These are phyloP conservation scores for Epichloe glyceriae DNA, from an alignment of 2,329 filamentous ascomycete species.

Conservation along the genomic window DNA sequence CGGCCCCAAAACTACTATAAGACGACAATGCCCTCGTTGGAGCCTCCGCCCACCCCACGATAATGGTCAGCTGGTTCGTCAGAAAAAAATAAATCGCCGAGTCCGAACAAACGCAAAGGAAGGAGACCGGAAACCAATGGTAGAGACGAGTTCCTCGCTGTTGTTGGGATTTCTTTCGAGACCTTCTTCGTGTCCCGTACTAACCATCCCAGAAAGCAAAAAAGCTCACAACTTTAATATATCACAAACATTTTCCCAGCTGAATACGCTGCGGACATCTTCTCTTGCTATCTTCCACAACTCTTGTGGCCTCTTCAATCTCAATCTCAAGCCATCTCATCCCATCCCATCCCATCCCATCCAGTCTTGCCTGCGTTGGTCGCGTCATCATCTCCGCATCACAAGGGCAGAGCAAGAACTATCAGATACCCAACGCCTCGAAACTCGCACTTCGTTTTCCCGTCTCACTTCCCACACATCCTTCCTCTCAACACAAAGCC, in stretches of 20 bases:
- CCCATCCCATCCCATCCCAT: neutral
- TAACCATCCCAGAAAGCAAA: neutral
- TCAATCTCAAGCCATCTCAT: neutral
- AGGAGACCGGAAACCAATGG: neutral
- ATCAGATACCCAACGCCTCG: neutral
- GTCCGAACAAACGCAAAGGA: conserved; percentile 1
- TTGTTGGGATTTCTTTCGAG: neutral
- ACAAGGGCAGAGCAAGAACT: neutral
- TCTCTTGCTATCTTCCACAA: neutral
- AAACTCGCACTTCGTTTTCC: neutral
- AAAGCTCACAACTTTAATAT: conserved; percentile 1
- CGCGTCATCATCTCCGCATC: neutral
- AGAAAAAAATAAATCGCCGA: neutral
- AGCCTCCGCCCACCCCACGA: neutral
- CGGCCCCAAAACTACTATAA: neutral
- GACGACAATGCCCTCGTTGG: neutral
- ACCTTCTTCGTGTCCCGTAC: neutral
- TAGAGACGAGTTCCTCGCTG: conserved; percentile 1
- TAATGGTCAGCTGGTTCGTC: conserved; percentile 2
- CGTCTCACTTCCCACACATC: neutral
- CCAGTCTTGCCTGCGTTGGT: neutral
- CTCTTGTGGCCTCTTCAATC: neutral
- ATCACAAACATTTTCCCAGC: conserved; percentile 4
- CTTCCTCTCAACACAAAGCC: neutral
- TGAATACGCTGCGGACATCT: conserved; percentile 2